A percentile compares a stretch with the other conserved stretches of the same genome.
phyloP scores from a whole-genome alignment of 441 rosid genomes.

The Sinapis alba region DNA sequence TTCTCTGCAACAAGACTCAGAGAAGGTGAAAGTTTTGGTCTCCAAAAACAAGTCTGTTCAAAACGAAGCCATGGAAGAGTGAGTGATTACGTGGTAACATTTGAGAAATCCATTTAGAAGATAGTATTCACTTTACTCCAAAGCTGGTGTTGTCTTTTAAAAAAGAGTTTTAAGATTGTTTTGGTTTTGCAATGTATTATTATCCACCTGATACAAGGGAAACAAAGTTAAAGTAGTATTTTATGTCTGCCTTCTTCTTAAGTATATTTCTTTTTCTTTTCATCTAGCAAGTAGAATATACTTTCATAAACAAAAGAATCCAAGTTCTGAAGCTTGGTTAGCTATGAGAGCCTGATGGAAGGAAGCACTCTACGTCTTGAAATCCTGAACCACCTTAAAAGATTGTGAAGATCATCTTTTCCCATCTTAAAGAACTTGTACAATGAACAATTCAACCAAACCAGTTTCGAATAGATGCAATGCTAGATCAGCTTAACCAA shows the following conservation, averaged over 20 bases:
- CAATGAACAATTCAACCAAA: too few species aligned
- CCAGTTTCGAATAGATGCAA: too few species aligned
- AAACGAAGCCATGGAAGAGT: constrained; percentile 81
- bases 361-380: too few species aligned
- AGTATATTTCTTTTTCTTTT: background rate
- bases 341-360: too few species aligned
- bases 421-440: too few species aligned
- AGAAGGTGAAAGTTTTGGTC: constrained; percentile 66
- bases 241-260: background rate
- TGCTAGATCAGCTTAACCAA: too few species aligned
- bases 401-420: too few species aligned
- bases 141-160: background rate
- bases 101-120: constrained; percentile 7
- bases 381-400: too few species aligned
- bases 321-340: background rate
- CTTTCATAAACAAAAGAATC: background rate
- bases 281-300: background rate
- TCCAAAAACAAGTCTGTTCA: constrained; percentile 38
- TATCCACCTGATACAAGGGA: background rate
- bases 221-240: background rate
- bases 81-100: constrained; percentile 47
- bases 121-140: background rate
- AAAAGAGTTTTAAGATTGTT: background rate
- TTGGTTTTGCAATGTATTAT: background rate
- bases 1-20: constrained; percentile 42